Base-by-base conservation (phyloP, 2,329 filamentous ascomycete genomes). In the Paracoccidioides lutzii region DNA sequence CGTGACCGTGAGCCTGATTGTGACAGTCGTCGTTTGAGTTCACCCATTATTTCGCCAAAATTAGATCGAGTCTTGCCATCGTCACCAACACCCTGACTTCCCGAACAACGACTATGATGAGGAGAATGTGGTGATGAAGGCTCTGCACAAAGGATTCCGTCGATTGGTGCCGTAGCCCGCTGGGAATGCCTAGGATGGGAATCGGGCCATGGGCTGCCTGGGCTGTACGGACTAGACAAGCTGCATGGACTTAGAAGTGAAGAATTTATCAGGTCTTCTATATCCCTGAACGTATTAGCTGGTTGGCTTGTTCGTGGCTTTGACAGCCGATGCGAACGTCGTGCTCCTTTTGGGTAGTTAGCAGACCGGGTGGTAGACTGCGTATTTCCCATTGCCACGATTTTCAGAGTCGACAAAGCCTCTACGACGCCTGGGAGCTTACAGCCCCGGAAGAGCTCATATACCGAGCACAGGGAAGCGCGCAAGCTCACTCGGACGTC, bases 321-420 rank as follows among this genome's bases (percentile, higher is more conserved):
- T 42, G 69, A 70, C 40, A 71, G 61, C 55, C 68, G 68, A 52
- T 70, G 71, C 33, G 65, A 63, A 54, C 62, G 65, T 56, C 65
- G 65, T 45, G 63, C 64, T 54, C 69, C 67, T 53, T 66, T 62
- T 61, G 62, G 67, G 54, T 59, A 64, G 58, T 61, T 61, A 49
- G 62, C 64, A 38, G 70, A 72, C 53, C 67, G 65, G 22, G 61
- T 63, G 33, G 22, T 22, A 22, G 70, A 72, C 54, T 67, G 65
- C 32, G 62, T 64, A 59, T 67, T 70, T 59, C 70, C 70, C 70
- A 72, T 72, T 40, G 33, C 42, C 41, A 44, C 28, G 9, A n/a
- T 15, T 45, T 22, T 35, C 33, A n/a, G 8, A 14, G 22, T 30
- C 9, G 8, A n/a, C 14, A 32, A 41, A 8, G 5, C n/a, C 22